Evolutionary conservation across 352 stramenopile species (phyloP).

Genomic region (Globisporangium alternatum): DNA sequence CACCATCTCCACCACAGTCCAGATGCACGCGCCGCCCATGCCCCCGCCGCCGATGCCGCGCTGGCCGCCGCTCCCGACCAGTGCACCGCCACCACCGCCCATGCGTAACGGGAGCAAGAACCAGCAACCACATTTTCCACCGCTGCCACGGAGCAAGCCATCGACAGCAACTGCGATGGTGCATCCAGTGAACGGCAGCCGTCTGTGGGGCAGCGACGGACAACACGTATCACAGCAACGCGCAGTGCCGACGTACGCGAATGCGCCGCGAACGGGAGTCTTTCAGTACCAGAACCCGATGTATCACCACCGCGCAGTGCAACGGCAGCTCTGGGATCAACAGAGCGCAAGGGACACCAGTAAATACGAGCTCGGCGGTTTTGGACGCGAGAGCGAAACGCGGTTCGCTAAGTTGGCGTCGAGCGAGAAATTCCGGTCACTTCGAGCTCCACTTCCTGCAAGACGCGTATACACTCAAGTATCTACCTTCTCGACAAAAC

Average conservation of each 20-base stretch:
- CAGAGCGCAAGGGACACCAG: not conserved
- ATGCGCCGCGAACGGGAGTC: not conserved
- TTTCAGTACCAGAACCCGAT: not conserved
- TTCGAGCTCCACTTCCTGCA: not conserved
- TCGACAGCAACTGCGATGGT: not conserved
- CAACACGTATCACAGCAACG: not conserved
- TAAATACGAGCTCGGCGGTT: not conserved
- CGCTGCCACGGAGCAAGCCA: not conserved
- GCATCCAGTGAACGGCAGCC: not conserved
- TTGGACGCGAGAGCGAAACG: not conserved
- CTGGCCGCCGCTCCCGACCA: constrained; percentile 10
- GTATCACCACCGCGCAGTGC: constrained; percentile 2
- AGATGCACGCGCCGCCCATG: constrained; percentile 2
- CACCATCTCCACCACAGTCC: not conserved
- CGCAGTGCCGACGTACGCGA: not conserved
- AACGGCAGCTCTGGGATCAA: not conserved
- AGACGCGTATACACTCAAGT: not conserved
- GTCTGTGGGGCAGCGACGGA: not conserved
- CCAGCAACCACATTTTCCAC: not conserved
- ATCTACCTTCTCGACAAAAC: not conserved
- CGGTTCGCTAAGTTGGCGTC: not conserved
- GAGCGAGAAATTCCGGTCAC: not conserved
- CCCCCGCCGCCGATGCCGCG: constrained; percentile 11
- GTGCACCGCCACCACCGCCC: not conserved
- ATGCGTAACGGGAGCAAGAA: not conserved